Percentiles rank a stretch among this genome's conserved stretches.
Conservation (phyloP, 2,329 filamentous ascomycete genomes). For the Macrophomina phaseolina region DNA sequence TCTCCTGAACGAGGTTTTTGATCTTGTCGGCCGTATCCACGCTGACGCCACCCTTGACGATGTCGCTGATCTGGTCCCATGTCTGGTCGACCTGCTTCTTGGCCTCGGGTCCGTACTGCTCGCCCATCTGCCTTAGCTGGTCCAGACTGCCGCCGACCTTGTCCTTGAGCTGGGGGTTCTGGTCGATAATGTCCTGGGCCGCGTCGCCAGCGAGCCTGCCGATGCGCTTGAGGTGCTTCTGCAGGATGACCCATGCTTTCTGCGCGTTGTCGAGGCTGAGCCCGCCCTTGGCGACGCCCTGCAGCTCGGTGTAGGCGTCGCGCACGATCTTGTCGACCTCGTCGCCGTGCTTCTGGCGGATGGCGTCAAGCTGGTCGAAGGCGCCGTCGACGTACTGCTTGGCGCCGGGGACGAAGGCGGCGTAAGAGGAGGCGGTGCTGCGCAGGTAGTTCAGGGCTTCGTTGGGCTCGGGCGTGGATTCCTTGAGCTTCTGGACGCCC, state of each 20-base stretch:
- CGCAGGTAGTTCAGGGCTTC: conserved; percentile 71
- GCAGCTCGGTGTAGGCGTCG: conserved; percentile 71
- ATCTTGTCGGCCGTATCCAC: conserved; percentile 61
- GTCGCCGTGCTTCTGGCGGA: conserved; percentile 69
- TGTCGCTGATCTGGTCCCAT: conserved; percentile 69
- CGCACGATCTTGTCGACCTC: conserved; percentile 73
- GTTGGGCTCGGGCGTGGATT: conserved; percentile 68
- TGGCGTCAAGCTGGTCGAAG: conserved; percentile 73
- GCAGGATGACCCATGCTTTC: conserved; percentile 66
- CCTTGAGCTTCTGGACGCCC: conserved; percentile 65
- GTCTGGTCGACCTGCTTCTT: conserved; percentile 78
- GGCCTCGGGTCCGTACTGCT: conserved; percentile 74
- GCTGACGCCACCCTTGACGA: conserved; percentile 67
- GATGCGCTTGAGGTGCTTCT: conserved; percentile 66
- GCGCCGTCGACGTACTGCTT: conserved; percentile 69
- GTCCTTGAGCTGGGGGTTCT: conserved; percentile 75
- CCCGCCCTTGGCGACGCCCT: conserved; percentile 63
- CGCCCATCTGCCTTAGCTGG: conserved; percentile 71
- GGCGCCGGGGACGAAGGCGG: conserved; percentile 73
- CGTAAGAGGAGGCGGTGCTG: conserved; percentile 70
- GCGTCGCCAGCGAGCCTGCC: conserved; percentile 68
- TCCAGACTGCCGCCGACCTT: conserved; percentile 72
- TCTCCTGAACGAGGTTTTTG: conserved; percentile 70
- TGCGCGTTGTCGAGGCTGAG: conserved; percentile 67
- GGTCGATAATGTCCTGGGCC: conserved; percentile 69